These are phyloP conservation scores for Secale cereale DNA, from an alignment of 176 grass and related monocot species.

Conservation along the genomic window DNA sequence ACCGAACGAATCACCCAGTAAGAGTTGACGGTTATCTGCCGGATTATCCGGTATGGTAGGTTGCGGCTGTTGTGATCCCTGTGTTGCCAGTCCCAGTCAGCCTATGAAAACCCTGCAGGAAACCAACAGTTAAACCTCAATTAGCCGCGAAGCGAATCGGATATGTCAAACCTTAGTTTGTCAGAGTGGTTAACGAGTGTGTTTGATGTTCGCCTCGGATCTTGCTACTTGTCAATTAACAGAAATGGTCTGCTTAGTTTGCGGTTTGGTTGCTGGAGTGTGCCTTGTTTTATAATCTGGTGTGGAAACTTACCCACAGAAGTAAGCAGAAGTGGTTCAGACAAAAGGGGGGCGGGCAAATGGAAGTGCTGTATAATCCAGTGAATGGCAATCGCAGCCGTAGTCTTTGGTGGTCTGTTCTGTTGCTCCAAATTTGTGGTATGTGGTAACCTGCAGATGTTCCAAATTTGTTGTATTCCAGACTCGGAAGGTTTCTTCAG, in stretches of 20 bases:
- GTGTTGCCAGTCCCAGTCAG: not conserved
- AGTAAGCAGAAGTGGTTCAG: no score
- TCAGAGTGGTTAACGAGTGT: not conserved
- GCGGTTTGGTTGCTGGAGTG: not conserved
- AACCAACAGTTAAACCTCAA: not conserved
- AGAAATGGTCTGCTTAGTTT: not conserved
- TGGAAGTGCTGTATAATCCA: no score
- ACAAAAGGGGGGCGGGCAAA: no score
- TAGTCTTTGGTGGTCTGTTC: not conserved
- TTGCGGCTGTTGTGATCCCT: not conserved
- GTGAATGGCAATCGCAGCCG: no score
- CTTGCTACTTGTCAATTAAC: not conserved
- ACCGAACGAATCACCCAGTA: conserved; percentile 39
- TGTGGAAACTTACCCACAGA: no score
- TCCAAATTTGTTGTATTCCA: no score
- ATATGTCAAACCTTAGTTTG: not conserved
- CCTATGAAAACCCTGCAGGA: not conserved
- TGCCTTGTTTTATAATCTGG: not conserved
- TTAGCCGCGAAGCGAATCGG: not conserved
- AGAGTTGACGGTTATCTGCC: not conserved
- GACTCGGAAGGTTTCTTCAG: no score
- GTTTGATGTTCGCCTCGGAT: not conserved
- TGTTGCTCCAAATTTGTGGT: no score
- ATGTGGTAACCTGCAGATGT: no score
- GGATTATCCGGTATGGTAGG: not conserved